A percentile compares a stretch with the other conserved stretches of the same genome.
Evolutionary conservation across 2,329 filamentous ascomycete species (phyloP).

Genomic region (Sphaerulina musiva): DNA sequence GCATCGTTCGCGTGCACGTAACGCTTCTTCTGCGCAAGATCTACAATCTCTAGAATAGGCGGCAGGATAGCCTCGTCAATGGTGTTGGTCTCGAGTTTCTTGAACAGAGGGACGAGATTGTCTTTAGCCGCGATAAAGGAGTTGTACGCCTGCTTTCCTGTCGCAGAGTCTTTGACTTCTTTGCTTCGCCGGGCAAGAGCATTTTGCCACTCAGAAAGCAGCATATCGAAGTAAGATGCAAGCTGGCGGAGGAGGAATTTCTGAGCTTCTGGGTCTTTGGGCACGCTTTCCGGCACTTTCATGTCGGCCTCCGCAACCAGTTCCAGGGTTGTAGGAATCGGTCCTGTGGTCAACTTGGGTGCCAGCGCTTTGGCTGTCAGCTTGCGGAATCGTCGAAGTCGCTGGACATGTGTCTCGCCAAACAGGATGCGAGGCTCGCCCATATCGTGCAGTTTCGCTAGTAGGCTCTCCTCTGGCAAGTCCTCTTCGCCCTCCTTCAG

Average conservation of each 20-base stretch:
- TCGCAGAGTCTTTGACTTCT: conserved; percentile 61
- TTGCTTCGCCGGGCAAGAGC: conserved; percentile 59
- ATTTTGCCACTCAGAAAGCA: conserved; percentile 78
- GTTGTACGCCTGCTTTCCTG: conserved; percentile 72
- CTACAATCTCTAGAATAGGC: conserved; percentile 84
- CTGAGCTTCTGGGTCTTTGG: conserved; percentile 58
- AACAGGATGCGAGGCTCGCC: conserved; percentile 72
- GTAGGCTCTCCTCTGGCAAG: conserved; percentile 64
- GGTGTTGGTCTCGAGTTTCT: conserved; percentile 75
- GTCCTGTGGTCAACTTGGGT: conserved; percentile 55
- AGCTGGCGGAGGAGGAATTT: conserved; percentile 78
- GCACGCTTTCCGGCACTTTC: conserved; percentile 63
- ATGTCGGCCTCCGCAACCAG: conserved; percentile 80
- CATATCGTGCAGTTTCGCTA: conserved; percentile 60
- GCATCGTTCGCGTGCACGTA: conserved; percentile 97
- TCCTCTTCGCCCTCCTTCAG: conserved; percentile 47
- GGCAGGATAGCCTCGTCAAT: conserved; percentile 67
- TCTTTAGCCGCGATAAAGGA: conserved; percentile 82
- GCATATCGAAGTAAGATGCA: conserved; percentile 91
- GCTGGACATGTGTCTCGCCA: conserved; percentile 66
- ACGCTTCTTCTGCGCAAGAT: conserved; percentile 78
- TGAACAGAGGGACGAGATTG: conserved; percentile 84
- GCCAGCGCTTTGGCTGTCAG: conserved; percentile 44
- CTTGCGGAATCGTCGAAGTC: conserved; percentile 64
- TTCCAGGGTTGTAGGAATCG: conserved; percentile 78